Evolutionary conservation across 2,329 filamentous ascomycete species (phyloP).

Genomic region (Apiospora aurea): DNA sequence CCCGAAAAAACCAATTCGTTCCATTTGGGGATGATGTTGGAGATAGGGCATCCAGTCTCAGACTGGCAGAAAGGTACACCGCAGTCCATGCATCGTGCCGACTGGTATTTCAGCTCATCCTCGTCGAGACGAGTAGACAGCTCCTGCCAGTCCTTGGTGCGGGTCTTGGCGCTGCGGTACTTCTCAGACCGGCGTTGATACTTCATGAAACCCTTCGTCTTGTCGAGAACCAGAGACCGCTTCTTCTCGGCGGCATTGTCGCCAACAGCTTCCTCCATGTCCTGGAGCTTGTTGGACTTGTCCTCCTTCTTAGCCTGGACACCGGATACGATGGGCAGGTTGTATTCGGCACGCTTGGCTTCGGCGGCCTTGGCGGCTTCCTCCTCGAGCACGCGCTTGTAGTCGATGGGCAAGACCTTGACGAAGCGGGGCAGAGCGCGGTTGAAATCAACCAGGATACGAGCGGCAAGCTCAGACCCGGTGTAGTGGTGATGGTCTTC

Average conservation of each 20-base stretch:
- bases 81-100: constrained; percentile 97
- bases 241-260: constrained; percentile 89
- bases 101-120: constrained; percentile 96
- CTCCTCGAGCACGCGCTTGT: constrained; percentile 90
- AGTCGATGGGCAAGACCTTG: constrained; percentile 93
- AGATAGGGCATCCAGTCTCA: constrained; percentile 93
- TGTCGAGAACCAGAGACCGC: constrained; percentile 90
- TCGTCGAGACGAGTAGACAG: constrained; percentile 86
- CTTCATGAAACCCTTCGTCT: constrained; percentile 97
- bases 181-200: constrained; percentile 93
- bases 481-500: constrained; percentile 99
- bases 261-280: constrained; percentile 91
- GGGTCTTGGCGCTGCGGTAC: constrained; percentile 83
- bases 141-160: constrained; percentile 93
- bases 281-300: constrained; percentile 74
- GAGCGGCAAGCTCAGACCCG: constrained; percentile 90
- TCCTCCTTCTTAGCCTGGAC: constrained; percentile 70
- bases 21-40: constrained; percentile 98
- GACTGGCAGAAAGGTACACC: constrained; percentile 98
- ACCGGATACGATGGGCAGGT: constrained; percentile 77
- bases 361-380: constrained; percentile 86
- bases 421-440: constrained; percentile 88
- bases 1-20: constrained; percentile 78
- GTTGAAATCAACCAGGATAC: constrained; percentile 94
- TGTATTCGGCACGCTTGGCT: constrained; percentile 83